These are phyloP conservation scores for Atalantia buxifolia DNA, from an alignment of 345 rosid genomes.

Conservation along the genomic window DNA sequence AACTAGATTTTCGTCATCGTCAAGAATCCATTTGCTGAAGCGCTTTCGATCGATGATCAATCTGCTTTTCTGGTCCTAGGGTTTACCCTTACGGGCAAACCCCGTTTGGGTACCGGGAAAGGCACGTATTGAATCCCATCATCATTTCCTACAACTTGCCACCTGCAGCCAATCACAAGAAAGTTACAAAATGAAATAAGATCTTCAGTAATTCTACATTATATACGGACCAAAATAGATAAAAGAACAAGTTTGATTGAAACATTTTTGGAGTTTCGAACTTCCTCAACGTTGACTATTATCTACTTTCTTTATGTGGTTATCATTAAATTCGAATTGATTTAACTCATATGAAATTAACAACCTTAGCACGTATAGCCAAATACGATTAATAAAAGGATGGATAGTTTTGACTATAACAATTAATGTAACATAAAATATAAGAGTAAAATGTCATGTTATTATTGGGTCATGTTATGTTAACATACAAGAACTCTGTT, in stretches of 20 bases:
- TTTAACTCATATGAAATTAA: neutral
- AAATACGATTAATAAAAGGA: neutral
- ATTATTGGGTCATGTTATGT: too few species aligned
- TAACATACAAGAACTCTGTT: too few species aligned
- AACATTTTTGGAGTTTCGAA: neutral
- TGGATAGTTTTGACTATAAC: neutral
- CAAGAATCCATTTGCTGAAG: conserved; percentile 4
- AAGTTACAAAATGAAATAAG: neutral
- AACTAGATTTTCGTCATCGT: neutral
- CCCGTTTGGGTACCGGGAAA: conserved; percentile 83
- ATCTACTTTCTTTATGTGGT: neutral
- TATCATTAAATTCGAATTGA: neutral
- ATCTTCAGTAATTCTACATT: neutral
- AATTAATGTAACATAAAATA: neutral
- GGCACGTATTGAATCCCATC: conserved; percentile 93
- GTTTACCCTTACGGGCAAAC: conserved; percentile 66
- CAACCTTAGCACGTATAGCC: neutral
- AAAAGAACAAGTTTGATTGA: neutral
- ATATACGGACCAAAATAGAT: neutral
- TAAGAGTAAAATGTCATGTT: neutral
- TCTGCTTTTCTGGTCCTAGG: conserved; percentile 23
- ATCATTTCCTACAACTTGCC: conserved; percentile 64
- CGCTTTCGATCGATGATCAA: neutral
- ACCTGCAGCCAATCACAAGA: conserved; percentile 44
- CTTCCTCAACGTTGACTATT: neutral